These are phyloP conservation scores for Xylaria cubensis DNA, from an alignment of 495 filamentous ascomycete genomes.

Conservation along the genomic window DNA sequence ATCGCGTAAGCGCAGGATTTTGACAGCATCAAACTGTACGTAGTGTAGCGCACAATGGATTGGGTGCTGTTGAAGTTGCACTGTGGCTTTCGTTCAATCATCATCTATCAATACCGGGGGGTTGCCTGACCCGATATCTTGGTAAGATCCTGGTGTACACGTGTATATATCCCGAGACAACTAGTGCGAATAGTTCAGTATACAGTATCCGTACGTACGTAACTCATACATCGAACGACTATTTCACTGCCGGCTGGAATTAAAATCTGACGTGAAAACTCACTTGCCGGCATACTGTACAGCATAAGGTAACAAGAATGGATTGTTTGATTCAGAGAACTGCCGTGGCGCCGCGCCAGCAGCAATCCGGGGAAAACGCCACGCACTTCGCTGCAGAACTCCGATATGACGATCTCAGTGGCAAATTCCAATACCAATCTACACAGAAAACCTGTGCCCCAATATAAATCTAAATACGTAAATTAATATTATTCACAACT, in stretches of 20 bases:
- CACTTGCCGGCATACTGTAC: background rate
- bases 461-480: background rate
- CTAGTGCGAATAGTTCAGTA: background rate
- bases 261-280: background rate
- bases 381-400: slow-evolving; percentile 4
- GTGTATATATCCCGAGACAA: slow-evolving; percentile 2
- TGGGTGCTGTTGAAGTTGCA: background rate
- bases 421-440: background rate
- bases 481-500: no score
- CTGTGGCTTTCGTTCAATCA: slow-evolving; percentile 16
- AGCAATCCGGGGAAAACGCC: background rate
- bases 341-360: background rate
- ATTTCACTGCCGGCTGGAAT: background rate
- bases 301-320: background rate
- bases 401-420: background rate
- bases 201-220: background rate
- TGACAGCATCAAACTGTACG: background rate
- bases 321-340: background rate
- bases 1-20: slow-evolving; percentile 2
- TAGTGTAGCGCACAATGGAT: background rate
- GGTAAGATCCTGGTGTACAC: slow-evolving; percentile 21
- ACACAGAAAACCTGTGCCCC: background rate
- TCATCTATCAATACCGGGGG: background rate
- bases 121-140: slow-evolving; percentile 22
- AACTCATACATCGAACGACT: background rate